These are phyloP conservation scores for Acrocalymma vagum DNA, from an alignment of 2,329 filamentous ascomycete genomes.

Conservation along the genomic window DNA sequence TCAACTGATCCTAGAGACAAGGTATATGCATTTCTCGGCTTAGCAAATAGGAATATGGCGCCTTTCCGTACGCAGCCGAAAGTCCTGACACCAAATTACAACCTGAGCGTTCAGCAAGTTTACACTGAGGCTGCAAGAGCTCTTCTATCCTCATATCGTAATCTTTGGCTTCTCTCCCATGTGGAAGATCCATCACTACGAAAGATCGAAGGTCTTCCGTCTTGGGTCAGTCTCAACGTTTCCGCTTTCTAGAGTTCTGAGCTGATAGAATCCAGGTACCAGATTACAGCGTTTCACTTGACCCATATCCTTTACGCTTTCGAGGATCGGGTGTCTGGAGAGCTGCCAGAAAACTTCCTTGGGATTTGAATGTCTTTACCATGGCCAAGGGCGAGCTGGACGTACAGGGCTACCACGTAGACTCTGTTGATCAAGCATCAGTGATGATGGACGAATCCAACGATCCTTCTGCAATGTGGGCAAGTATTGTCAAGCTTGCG, in stretches of 20 bases:
- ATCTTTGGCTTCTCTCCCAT: conserved; percentile 32
- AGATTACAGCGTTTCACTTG: conserved; percentile 29
- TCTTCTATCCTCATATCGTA: conserved; percentile 23
- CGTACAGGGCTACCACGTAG: conserved; percentile 28
- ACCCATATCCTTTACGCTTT: conserved; percentile 34
- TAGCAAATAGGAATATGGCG: conserved; percentile 23
- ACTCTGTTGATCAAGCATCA: conserved; percentile 20
- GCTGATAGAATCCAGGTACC: no score
- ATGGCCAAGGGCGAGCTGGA: conserved; percentile 26
- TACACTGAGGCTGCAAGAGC: conserved; percentile 24
- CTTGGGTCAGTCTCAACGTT: no score
- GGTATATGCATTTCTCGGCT: conserved; percentile 36
- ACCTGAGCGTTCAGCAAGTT: conserved; percentile 26
- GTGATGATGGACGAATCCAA: conserved; percentile 21
- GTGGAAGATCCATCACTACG: conserved; percentile 29
- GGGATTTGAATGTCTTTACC: conserved; percentile 15
- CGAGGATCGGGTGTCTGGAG: conserved; percentile 23
- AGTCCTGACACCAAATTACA: conserved; percentile 28
- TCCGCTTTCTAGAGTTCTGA: no score
- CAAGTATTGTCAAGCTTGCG: conserved; percentile 29
- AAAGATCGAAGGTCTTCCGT: conserved; percentile 23
- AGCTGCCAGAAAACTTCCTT: conserved; percentile 20
- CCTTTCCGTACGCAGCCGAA: conserved; percentile 28
- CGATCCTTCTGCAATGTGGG: conserved; percentile 28
- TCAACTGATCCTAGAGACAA: conserved; percentile 40